Evolutionary conservation across 2,329 filamentous ascomycete genomes (phyloP).

Genomic region (Geosmithia flava): DNA sequence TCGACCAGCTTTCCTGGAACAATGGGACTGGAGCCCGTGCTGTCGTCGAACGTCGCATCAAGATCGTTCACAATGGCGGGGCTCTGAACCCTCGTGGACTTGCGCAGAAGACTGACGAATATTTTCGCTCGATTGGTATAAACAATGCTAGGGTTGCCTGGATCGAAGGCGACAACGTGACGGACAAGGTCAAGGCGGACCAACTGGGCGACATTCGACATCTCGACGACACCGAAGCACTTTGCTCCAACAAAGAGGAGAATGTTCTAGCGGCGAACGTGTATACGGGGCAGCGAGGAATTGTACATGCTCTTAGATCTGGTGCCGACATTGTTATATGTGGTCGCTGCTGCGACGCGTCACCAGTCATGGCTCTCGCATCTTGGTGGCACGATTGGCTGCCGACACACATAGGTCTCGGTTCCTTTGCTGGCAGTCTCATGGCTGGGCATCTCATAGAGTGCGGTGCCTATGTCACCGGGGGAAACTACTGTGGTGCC

Average conservation of each 20-base stretch:
- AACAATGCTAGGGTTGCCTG: slow-evolving; percentile 16
- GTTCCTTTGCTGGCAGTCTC: slow-evolving; percentile 28
- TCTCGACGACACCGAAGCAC: slow-evolving; percentile 6
- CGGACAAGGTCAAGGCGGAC: slow-evolving; percentile 6
- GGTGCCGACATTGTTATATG: slow-evolving; percentile 31
- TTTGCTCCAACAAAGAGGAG: slow-evolving; percentile 1
- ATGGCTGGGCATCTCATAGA: slow-evolving; percentile 38
- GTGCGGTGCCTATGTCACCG: slow-evolving; percentile 36
- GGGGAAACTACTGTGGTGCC: slow-evolving; percentile 36
- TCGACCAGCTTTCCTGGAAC: slow-evolving; percentile 24
- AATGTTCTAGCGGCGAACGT: slow-evolving; percentile 26
- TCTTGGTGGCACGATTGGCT: slow-evolving; percentile 40
- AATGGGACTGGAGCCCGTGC: slow-evolving; percentile 13
- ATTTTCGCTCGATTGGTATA: slow-evolving; percentile 10
- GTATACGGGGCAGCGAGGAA: slow-evolving; percentile 29
- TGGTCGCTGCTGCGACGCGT: slow-evolving; percentile 30
- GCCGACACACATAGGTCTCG: slow-evolving; percentile 25
- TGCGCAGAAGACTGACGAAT: slow-evolving; percentile 9
- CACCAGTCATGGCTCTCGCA: slow-evolving; percentile 37
- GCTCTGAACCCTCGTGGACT: slow-evolving; percentile 17
- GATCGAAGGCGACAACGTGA: slow-evolving; percentile 19
- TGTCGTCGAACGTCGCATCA: slow-evolving; percentile 15
- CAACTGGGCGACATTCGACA: slow-evolving; percentile 8
- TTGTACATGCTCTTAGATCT: slow-evolving; percentile 20
- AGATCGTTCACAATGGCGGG: slow-evolving; percentile 20